Evolutionary conservation across 345 rosid species (phyloP).

Genomic region (Populus tremula): DNA sequence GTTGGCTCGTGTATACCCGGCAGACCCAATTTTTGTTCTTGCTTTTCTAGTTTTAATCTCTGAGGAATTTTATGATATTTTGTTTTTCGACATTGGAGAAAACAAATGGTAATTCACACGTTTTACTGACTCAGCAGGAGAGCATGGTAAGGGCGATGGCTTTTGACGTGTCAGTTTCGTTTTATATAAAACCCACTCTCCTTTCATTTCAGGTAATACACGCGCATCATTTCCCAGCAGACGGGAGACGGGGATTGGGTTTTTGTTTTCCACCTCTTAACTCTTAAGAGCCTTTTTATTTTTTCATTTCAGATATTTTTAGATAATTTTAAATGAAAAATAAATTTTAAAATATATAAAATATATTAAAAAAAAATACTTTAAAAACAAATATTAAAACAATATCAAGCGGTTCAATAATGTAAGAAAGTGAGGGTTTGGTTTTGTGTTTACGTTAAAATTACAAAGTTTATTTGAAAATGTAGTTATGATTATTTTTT

Average conservation of each 20-base stretch:
- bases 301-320: too few species aligned
- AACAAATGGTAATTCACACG: neutral
- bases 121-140: neutral
- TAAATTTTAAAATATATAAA: too few species aligned
- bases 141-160: constrained; percentile 5
- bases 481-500: too few species aligned
- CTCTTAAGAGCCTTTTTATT: neutral
- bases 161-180: neutral
- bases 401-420: too few species aligned
- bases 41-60: neutral
- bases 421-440: neutral
- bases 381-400: too few species aligned
- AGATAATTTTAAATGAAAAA: too few species aligned
- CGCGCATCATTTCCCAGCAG: neutral
- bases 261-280: neutral
- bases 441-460: neutral
- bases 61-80: neutral
- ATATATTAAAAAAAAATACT: too few species aligned
- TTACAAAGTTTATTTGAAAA: neutral
- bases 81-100: neutral
- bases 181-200: too few species aligned
- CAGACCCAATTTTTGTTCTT: constrained; percentile 14
- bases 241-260: neutral
- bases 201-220: neutral
- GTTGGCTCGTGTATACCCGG: constrained; percentile 38